phyloP scores from a whole-genome alignment of 2,329 filamentous ascomycete species.

The Colletotrichum scovillei region DNA sequence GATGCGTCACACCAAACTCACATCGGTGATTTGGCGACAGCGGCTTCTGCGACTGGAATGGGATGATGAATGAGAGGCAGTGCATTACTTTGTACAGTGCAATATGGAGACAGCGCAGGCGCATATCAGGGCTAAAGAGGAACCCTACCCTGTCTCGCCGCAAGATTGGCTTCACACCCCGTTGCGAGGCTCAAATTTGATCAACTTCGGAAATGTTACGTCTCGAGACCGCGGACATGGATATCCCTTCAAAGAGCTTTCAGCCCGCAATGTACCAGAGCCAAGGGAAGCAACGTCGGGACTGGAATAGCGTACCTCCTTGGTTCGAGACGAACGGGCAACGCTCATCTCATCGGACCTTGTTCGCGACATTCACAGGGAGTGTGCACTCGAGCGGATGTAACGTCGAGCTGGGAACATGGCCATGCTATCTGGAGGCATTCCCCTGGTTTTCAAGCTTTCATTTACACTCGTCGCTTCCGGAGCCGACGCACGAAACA shows the following conservation, averaged over 20 bases:
- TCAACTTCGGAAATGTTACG: constrained; percentile 20
- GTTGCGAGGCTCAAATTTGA: constrained; percentile 26
- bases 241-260: not conserved
- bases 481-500: constrained; percentile 5
- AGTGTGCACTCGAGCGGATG: constrained; percentile 24
- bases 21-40: not conserved
- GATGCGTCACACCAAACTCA: constrained; percentile 15
- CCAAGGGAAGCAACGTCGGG: constrained; percentile 4
- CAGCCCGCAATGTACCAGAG: not conserved
- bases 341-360: constrained; percentile 29
- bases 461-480: constrained; percentile 8
- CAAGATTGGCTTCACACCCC: constrained; percentile 17
- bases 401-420: constrained; percentile 17
- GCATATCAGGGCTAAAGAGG: not conserved
- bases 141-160: constrained; percentile 9
- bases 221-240: constrained; percentile 14
- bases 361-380: constrained; percentile 8
- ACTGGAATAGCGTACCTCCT: constrained; percentile 14
- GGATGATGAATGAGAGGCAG: not conserved
- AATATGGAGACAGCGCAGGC: not conserved
- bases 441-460: constrained; percentile 2
- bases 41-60: not conserved
- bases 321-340: constrained; percentile 30
- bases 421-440: constrained; percentile 1
- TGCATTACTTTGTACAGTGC: too few relatives aligned